Conservation (phyloP, 805 yeast species). For the Scheffersomyces amazonensis region DNA sequence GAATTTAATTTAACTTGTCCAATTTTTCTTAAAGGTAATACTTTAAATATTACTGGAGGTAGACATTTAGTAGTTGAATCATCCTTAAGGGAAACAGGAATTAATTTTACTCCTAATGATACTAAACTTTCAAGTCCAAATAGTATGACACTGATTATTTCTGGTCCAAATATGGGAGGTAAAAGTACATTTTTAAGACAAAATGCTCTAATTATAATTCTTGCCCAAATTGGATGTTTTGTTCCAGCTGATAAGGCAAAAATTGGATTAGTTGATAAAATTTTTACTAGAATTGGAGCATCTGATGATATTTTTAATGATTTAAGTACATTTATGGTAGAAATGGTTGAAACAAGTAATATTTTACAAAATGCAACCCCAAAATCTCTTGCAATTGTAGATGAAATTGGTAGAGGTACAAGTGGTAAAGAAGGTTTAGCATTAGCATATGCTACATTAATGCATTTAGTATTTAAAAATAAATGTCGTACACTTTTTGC, state of each 20-base stretch:
- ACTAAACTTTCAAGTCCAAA: slow-evolving; percentile 12
- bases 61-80: slow-evolving; percentile 87
- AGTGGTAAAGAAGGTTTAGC: slow-evolving; percentile 82
- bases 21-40: slow-evolving; percentile 44
- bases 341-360: slow-evolving; percentile 63
- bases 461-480: slow-evolving; percentile 51
- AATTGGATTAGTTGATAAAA: slow-evolving; percentile 69
- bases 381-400: slow-evolving; percentile 62
- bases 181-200: slow-evolving; percentile 76
- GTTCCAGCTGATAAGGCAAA: slow-evolving; percentile 63
- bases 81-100: slow-evolving; percentile 50
- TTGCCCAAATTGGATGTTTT: slow-evolving; percentile 74
- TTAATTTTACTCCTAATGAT: slow-evolving; percentile 45
- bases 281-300: slow-evolving; percentile 86
- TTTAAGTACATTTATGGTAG: slow-evolving; percentile 86
- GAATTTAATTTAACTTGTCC: slow-evolving; percentile 73
- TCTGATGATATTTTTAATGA: slow-evolving; percentile 73
- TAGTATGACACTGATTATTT: slow-evolving; percentile 52
- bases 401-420: slow-evolving; percentile 85
- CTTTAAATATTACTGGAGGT: slow-evolving; percentile 57
- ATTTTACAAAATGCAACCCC: slow-evolving; percentile 56
- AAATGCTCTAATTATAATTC: slow-evolving; percentile 64
- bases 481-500: slow-evolving; percentile 81
- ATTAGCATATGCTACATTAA: slow-evolving; percentile 74
- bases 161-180: slow-evolving; percentile 92